A percentile compares a stretch with the other conserved stretches of the same genome.
These are phyloP conservation scores for Stagonosporopsis vannaccii DNA, from an alignment of 2,329 filamentous ascomycete genomes.

Conservation along the genomic window DNA sequence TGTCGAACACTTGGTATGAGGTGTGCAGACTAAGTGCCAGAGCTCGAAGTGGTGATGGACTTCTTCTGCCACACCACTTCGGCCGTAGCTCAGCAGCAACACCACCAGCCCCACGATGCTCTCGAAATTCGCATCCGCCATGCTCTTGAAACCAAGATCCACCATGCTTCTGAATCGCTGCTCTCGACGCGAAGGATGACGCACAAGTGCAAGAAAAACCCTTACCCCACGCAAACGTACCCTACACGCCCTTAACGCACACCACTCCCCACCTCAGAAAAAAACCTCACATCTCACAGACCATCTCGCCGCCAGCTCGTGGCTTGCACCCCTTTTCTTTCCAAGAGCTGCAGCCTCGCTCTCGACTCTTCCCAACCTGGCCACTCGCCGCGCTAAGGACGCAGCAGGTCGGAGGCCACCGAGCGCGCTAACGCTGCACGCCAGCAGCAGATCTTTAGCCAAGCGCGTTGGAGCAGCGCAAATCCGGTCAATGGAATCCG, in stretches of 20 bases:
- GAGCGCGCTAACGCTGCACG: slow-evolving; percentile 13
- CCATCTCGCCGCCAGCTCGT: neutral
- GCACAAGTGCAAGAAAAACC: neutral
- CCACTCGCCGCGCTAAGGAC: neutral
- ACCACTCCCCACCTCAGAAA: neutral
- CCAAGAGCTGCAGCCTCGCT: slow-evolving; percentile 8
- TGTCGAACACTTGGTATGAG: neutral
- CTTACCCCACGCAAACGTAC: neutral
- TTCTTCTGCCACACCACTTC: slow-evolving; percentile 5
- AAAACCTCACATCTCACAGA: slow-evolving; percentile 1
- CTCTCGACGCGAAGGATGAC: neutral
- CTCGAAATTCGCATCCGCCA: neutral
- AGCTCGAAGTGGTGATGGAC: neutral
- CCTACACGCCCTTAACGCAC: slow-evolving; percentile 5
- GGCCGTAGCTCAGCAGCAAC: neutral
- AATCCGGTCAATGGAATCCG: slow-evolving; percentile 18
- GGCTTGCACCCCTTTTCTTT: neutral
- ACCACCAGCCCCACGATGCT: neutral
- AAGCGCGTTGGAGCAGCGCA: slow-evolving; percentile 2
- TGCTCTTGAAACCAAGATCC: neutral
- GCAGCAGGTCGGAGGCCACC: slow-evolving; percentile 9
- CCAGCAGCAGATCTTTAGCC: slow-evolving; percentile 11
- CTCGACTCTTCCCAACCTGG: slow-evolving; percentile 8
- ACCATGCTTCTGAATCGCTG: neutral
- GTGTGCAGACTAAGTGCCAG: neutral